Evolutionary conservation across 495 filamentous ascomycete species (phyloP), one percentile per base, ranked within the genome.

Genomic region (Penicillium fimorum): DNA sequence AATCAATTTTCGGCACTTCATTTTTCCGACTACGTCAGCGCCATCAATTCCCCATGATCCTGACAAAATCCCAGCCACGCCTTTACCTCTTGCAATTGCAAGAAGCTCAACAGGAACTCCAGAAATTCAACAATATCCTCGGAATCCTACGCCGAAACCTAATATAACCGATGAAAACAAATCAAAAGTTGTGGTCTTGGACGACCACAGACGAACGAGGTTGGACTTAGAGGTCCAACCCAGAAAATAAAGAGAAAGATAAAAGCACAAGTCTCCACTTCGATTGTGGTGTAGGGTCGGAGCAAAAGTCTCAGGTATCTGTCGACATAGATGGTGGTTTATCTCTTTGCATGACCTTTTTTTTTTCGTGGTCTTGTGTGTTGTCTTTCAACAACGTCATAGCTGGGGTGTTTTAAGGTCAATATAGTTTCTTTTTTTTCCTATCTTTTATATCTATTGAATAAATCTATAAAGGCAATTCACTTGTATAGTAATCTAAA

Each of bases 321-420:
- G 17, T 13, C 33, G 42, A 54, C 46, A 37, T 33, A 54, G 37
- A 47, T 47, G 43, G 32, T 47, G 43, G 42, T 45, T 54, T 17
- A 17, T 54, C 33, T 54, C 27, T 38, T 29, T 54, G 51, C 51
- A 53, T 50, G 51, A 29, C 52, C 52, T 54, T 35, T 54, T 35
- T 54, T 47, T 30, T 17, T 33, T 47, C 17, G 27, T 35, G 37
- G 24, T 43, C 38, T 54, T 35, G 30, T 42, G 33, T 46, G 52
- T 47, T 54, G 52, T 47, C 52, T 42, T 54, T 54, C 52, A 54
- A 54, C 52, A 47, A 47, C 20, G 32, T 54, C 52, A 54, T 54
- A 54, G 42, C 52, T 54, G 33, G 41, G 52, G 52, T 47, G 52
- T 54, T 54, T 20, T 9, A 20, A 30, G 52, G 42, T 29, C 38